Conservation (phyloP, 2,329 filamentous ascomycete species). For the Curvularia verruculosa region DNA sequence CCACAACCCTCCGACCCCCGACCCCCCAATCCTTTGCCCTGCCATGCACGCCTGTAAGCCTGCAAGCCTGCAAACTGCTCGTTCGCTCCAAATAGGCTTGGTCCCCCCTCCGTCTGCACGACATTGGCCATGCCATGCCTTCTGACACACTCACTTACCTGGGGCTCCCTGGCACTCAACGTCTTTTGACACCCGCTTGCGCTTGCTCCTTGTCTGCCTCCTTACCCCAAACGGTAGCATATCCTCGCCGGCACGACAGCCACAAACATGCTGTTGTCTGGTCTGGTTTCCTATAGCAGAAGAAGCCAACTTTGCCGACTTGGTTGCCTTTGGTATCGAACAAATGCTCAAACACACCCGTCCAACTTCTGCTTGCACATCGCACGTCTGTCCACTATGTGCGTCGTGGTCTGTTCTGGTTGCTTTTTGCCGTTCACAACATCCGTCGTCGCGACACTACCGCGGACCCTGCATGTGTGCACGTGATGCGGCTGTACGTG, state of each 20-base stretch:
- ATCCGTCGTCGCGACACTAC: neutral
- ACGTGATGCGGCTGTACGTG: constrained; percentile 22
- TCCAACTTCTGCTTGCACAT: neutral
- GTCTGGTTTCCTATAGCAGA: neutral
- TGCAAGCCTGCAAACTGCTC: constrained; percentile 3
- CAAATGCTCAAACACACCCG: neutral
- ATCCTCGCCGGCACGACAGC: neutral
- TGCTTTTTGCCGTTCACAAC: constrained; percentile 1
- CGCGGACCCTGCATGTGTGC: constrained; percentile 15
- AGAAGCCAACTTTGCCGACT: neutral
- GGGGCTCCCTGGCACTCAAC: neutral
- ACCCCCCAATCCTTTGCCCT: constrained; percentile 1
- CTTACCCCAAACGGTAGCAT: neutral
- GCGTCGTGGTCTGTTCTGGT: neutral
- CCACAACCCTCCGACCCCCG: neutral
- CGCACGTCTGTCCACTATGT: too few species aligned
- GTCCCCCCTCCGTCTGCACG: constrained; percentile 1
- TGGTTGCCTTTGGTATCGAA: neutral
- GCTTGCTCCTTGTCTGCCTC: neutral
- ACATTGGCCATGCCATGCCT: constrained; percentile 4
- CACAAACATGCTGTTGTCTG: neutral
- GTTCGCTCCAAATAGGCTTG: neutral
- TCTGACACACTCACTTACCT: neutral
- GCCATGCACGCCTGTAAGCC: constrained; percentile 10
- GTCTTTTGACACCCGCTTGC: neutral